A percentile compares a stretch with the other conserved stretches of the same genome.
Evolutionary conservation across 2,329 filamentous ascomycete species (phyloP).

Genomic region (Aaosphaeria pasadenensis): DNA sequence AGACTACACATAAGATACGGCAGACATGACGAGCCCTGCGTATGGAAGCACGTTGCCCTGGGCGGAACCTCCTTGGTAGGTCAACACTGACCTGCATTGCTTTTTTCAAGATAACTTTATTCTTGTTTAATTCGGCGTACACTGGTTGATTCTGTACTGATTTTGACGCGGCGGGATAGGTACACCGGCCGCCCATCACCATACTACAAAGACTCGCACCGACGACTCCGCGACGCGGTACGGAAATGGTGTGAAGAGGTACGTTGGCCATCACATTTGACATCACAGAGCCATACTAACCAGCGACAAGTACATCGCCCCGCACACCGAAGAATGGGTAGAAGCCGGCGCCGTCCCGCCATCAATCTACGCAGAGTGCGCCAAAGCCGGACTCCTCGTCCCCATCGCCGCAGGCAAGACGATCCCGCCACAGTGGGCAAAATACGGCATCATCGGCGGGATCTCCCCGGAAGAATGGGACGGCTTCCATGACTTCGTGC

Average conservation of each 20-base stretch:
- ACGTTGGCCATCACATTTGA: background rate
- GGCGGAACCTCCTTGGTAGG: conserved; percentile 28
- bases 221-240: conserved; percentile 24
- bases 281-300: conserved; percentile 4
- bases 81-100: background rate
- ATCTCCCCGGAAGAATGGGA: conserved; percentile 32
- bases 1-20: background rate
- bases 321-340: conserved; percentile 24
- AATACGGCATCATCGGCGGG: conserved; percentile 52
- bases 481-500: conserved; percentile 37
- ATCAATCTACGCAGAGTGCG: conserved; percentile 22
- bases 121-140: too few species aligned
- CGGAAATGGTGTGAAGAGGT: conserved; percentile 29
- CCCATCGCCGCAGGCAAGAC: conserved; percentile 28
- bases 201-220: conserved; percentile 31
- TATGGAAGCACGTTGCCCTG: conserved; percentile 29
- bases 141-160: too few species aligned
- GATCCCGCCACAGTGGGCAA: conserved; percentile 22
- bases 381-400: conserved; percentile 25
- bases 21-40: conserved; percentile 9
- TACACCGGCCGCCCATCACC: conserved; percentile 29
- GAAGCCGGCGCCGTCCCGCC: conserved; percentile 22
- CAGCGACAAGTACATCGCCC: conserved; percentile 17
- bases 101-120: too few species aligned
- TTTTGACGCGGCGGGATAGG: conserved; percentile 6